phyloP scores from a whole-genome alignment of 768 basidiomycete genomes.

The Lentinus brumalis region DNA sequence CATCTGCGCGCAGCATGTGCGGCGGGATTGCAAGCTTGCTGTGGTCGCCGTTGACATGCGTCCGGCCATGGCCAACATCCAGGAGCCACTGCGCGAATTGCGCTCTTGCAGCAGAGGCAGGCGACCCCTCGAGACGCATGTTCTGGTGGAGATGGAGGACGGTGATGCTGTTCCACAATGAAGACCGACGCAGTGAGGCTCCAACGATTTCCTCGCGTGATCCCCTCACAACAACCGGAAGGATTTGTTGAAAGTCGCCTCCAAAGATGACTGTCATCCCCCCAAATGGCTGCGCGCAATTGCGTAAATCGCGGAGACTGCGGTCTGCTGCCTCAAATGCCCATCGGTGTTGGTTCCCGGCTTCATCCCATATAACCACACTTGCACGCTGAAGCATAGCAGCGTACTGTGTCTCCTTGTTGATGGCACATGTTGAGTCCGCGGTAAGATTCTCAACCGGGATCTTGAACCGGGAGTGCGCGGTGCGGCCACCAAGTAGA shows the following conservation, averaged over 20 bases:
- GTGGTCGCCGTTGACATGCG: neutral
- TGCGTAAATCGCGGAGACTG: conserved; percentile 36
- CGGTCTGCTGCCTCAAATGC: conserved; percentile 45
- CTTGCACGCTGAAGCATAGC: conserved; percentile 34
- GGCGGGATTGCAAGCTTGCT: neutral
- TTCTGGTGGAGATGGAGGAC: conserved; percentile 1
- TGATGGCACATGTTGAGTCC: conserved; percentile 36
- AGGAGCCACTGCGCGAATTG: conserved; percentile 20
- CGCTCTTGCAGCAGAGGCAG: neutral
- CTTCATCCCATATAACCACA: conserved; percentile 49
- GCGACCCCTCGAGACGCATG: conserved; percentile 6
- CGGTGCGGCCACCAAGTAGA: conserved; percentile 44
- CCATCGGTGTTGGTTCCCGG: conserved; percentile 38
- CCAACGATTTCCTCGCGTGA: conserved; percentile 39
- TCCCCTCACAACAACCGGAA: conserved; percentile 45
- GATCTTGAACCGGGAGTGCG: conserved; percentile 51
- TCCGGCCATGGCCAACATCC: conserved; percentile 15
- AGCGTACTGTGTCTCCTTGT: conserved; percentile 28
- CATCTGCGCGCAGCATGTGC: neutral
- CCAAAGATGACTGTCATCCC: no score
- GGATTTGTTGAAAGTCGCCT: conserved; percentile 48
- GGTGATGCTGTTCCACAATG: neutral
- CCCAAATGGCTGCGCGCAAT: conserved; percentile 39
- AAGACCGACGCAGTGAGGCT: conserved; percentile 19
- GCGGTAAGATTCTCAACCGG: conserved; percentile 38